Evolutionary conservation across 73 alveolate genomes (phyloP).

Genomic region (Paramecium octaurelia): DNA sequence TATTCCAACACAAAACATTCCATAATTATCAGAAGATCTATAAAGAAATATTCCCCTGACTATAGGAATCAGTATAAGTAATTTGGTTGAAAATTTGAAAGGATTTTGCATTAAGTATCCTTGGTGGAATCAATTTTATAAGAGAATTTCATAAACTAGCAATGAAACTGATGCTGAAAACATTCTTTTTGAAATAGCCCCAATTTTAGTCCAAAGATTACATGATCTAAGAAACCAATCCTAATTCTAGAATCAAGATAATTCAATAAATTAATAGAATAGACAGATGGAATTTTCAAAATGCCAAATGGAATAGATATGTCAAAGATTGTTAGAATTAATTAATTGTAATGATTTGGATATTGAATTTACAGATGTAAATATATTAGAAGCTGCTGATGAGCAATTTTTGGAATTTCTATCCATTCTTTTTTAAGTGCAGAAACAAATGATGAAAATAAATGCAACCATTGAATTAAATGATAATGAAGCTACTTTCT

Average conservation of each 20-base stretch:
- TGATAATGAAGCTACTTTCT: background rate
- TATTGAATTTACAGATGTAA: background rate
- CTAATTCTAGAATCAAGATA: background rate
- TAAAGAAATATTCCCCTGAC: background rate
- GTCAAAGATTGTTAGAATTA: background rate
- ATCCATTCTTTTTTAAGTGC: background rate
- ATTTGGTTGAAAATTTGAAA: background rate
- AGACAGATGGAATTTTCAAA: background rate
- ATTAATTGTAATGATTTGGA: background rate
- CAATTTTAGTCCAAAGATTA: background rate
- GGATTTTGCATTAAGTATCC: background rate
- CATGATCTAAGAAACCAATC: background rate
- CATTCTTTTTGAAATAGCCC: background rate
- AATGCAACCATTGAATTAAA: background rate
- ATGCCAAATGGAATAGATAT: background rate
- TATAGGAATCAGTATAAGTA: background rate
- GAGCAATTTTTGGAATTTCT: background rate
- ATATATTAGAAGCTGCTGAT: background rate
- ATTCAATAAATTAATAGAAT: background rate
- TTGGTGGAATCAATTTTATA: background rate
- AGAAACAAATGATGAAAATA: background rate
- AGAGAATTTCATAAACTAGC: background rate
- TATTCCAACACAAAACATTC: background rate
- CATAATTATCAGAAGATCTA: background rate
- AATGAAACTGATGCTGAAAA: background rate